Evolutionary conservation across 257 asterid genomes (phyloP), one percentile per base, ranked within the genome.

Genomic region (Striga asiatica): DNA sequence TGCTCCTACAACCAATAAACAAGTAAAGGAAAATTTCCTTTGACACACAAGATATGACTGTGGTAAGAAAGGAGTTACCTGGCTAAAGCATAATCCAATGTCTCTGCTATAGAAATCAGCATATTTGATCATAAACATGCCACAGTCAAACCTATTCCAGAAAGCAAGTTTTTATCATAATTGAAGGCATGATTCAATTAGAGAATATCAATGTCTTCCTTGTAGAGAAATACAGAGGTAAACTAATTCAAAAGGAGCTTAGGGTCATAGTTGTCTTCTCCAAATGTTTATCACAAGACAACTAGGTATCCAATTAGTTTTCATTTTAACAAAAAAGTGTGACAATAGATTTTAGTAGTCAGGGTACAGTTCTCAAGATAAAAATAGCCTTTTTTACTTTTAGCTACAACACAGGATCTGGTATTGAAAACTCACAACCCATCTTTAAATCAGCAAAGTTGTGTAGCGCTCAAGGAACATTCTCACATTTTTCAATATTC

Each of bases 81-180:
- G 94, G 56, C 47, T 62, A 67, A 84, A 84, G 59, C 82, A 71
- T 57, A 84, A 79, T 28, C 82, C 81, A 3, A 74, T 54, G 50
- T 71, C 84, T 75, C 87, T 78, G 71, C 89, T 78, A 32, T 78
- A 76, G 67, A 84, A 84, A 76, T 84, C 94, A 0, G 71, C 75
- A 69, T 84, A 84, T 66, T 84, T 84, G 73, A 81, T 64, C 87
- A 84, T 81, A 76, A 84, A 84, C 70, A 84, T 66, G 20, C 94
- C 94, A 65, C 94, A 84, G 64, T 84, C 94, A 17, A 47, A 84
- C 75, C 94, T 83, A 81, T 48, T 58, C 18, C 54, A 41, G 27
- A 56, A 14, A 67, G 46, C 25, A 20, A 11, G n/a, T n/a, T 17
- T 43, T 19, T 43, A 19, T 43, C 50, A 18, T 17, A 43, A 43